phyloP scores from a whole-genome alignment of 345 rosid species.

The Gossypium stocksii region DNA sequence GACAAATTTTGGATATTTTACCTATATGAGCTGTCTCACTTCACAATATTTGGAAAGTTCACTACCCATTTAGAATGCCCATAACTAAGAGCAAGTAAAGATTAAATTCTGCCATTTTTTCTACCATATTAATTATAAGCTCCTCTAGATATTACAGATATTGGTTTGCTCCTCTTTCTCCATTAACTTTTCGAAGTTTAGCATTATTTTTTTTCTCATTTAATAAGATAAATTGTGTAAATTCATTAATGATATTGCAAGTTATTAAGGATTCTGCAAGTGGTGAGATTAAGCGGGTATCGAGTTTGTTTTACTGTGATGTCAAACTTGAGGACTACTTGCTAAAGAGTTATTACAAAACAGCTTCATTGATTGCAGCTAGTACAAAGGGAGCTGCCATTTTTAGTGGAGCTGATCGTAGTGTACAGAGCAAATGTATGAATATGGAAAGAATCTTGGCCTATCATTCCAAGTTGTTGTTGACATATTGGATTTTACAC shows the following conservation, averaged over 20 bases:
- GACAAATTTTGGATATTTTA: no score
- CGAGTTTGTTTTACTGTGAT: no score
- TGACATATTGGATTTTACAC: slow-evolving; percentile 90
- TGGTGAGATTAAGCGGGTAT: no score
- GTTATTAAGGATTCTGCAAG: no score
- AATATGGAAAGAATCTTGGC: slow-evolving; percentile 85
- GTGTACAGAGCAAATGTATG: slow-evolving; percentile 58
- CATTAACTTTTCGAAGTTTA: not conserved
- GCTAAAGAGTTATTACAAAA: slow-evolving; percentile 87
- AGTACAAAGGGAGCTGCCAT: slow-evolving; percentile 93
- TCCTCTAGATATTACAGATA: not conserved
- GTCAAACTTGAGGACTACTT: slow-evolving; percentile 71
- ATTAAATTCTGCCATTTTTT: not conserved
- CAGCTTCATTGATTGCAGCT: slow-evolving; percentile 88
- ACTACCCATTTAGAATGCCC: no score
- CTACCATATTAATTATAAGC: not conserved
- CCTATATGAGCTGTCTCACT: no score
- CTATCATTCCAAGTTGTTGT: slow-evolving; percentile 90
- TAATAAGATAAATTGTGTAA: not conserved
- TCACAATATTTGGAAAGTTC: no score
- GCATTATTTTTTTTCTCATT: slow-evolving; percentile 1
- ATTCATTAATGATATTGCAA: no score
- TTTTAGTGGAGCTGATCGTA: slow-evolving; percentile 63
- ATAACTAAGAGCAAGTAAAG: no score
- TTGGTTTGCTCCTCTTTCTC: not conserved